Base-by-base conservation (phyloP, 768 basidiomycete genomes). In the Kondoa subrosea region DNA sequence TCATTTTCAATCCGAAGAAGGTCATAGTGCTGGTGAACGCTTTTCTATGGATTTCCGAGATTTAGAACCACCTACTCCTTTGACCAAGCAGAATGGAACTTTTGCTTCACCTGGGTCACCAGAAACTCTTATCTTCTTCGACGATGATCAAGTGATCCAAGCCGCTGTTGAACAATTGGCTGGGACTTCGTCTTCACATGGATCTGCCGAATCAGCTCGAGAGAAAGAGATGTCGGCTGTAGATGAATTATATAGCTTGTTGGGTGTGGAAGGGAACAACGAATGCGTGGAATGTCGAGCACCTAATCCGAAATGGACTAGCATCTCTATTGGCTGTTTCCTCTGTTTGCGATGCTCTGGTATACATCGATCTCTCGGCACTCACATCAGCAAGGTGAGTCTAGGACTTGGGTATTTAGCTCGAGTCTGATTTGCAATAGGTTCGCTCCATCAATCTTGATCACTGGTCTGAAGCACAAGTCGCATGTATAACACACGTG, bases 391-490 rank as follows among this genome's bases (percentile, higher is more conserved):
- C 14, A 31, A 59, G 27, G 61, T 32, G 61, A 27, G 30, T 21
- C 29, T 8, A 3, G n/a, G 3, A 21, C 27, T 63, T 16, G 61
- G 16, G 29, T 17, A 12, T n/a, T 63, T 3, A 32, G 29, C 16
- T 21, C 29, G 15, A 21, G 8, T 8, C 40, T 50, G 40, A 63
- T 33, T 31, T 63, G 16, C 34, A 27, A 12, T 31, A 63, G 33
- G 61, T 63, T 17, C 61, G 61, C 16, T 31, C 29, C 8, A 16
- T 63, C 29, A 33, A 63, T 63, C 61, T 63, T 3, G 61, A 63
- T 32, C 17, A 63, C 29, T 63, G 61, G 61, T 3, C 27, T 3
- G 17, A 8, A 4, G 61, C 61, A 17, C 61, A 63, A 31, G 26
- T 63, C 3, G 61, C 27, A 3, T 30, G 26, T 16, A 32, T 63